A percentile compares a stretch with the other conserved stretches of the same genome.
Evolutionary conservation across 768 basidiomycete species (phyloP).

Genomic region (Leccinum ochraceum): DNA sequence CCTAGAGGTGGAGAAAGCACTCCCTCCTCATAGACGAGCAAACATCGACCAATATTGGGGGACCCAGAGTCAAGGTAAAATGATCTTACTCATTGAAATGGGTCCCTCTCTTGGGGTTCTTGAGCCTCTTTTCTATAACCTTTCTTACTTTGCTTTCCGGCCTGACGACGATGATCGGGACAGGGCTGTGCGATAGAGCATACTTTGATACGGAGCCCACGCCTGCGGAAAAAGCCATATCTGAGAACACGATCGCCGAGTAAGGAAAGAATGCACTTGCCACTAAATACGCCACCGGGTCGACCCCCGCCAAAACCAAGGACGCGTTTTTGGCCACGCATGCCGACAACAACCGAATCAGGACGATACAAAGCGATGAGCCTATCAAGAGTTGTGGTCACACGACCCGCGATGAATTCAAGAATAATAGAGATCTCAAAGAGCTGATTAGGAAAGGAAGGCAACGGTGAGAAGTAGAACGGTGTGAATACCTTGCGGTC

Average conservation of each 20-base stretch:
- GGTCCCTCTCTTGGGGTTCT: conserved; percentile 84
- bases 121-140: conserved; percentile 79
- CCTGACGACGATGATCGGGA: conserved; percentile 94
- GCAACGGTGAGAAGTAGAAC: not conserved
- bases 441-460: not conserved
- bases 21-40: not conserved
- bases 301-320: conserved; percentile 44
- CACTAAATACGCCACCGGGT: conserved; percentile 27
- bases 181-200: conserved; percentile 88
- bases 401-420: conserved; percentile 90
- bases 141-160: conserved; percentile 88
- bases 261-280: conserved; percentile 9
- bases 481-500: conserved; percentile 61
- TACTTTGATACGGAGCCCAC: conserved; percentile 71
- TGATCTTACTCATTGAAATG: conserved; percentile 68
- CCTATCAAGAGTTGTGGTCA: conserved; percentile 88
- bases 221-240: conserved; percentile 42
- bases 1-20: not conserved
- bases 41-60: not conserved
- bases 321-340: conserved; percentile 63
- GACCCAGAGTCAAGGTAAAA: not conserved
- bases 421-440: conserved; percentile 82
- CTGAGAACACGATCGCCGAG: not conserved
- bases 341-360: conserved; percentile 92
- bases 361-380: conserved; percentile 91